phyloP scores from a whole-genome alignment of 2,329 filamentous ascomycete genomes.

The Microcera coccophila region DNA sequence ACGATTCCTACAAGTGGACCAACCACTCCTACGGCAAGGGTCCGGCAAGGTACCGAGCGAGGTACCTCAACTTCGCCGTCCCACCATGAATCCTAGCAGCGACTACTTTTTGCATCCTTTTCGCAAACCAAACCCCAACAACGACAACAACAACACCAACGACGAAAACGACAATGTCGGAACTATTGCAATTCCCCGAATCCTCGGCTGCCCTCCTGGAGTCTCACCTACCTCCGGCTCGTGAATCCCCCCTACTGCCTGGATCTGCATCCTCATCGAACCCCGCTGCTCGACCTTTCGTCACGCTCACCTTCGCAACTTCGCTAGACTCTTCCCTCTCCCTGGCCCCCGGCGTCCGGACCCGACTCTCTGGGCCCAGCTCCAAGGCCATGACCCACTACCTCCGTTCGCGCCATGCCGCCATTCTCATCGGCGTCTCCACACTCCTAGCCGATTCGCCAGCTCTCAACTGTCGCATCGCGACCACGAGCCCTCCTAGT shows the following conservation, averaged over 20 bases:
- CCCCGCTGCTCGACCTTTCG: conserved; percentile 39
- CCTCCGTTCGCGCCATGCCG: conserved; percentile 75
- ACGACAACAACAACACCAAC: not conserved
- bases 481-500: not conserved
- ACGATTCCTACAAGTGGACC: no score
- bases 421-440: conserved; percentile 79
- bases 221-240: conserved; percentile 29
- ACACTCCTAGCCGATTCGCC: conserved; percentile 85
- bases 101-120: conserved; percentile 1
- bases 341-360: conserved; percentile 74
- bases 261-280: conserved; percentile 1
- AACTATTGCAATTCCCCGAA: conserved; percentile 32
- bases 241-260: not conserved
- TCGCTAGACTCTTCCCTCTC: conserved; percentile 82
- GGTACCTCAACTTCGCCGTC: no score
- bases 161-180: conserved; percentile 28
- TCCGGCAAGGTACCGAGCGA: no score
- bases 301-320: conserved; percentile 85
- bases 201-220: conserved; percentile 32
- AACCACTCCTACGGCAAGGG: no score
- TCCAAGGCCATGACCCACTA: conserved; percentile 94
- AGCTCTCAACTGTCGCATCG: conserved; percentile 70
- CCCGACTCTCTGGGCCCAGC: conserved; percentile 73
- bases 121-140: not conserved
- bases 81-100: no score